Evolutionary conservation across 768 basidiomycete genomes (phyloP).

Genomic region (Postia placenta): DNA sequence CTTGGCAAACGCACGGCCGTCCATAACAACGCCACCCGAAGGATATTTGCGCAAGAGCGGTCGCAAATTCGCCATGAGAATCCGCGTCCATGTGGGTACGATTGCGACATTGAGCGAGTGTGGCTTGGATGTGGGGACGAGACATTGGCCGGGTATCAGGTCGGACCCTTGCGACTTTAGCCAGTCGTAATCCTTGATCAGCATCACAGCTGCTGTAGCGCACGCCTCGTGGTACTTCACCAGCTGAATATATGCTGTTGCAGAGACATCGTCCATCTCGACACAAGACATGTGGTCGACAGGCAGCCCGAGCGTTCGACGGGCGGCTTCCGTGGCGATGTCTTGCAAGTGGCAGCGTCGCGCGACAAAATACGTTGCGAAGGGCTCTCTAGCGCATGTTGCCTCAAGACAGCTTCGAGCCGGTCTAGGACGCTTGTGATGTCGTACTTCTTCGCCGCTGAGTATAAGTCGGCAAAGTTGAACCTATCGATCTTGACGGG

Average conservation of each 20-base stretch:
- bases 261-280: neutral
- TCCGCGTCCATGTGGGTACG: too few relatives aligned
- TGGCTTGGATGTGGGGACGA: too few relatives aligned
- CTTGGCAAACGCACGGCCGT: too few relatives aligned
- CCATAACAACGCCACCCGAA: too few relatives aligned
- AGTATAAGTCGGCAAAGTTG: neutral
- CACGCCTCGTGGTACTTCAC: neutral
- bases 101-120: too few relatives aligned
- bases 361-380: neutral
- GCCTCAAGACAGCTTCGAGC: neutral
- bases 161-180: neutral
- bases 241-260: neutral
- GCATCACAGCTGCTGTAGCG: neutral
- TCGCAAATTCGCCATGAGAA: too few relatives aligned
- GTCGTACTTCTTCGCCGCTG: slow-evolving; percentile 6
- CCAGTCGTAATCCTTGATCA: neutral
- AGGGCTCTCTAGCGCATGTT: neutral
- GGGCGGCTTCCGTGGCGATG: neutral
- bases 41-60: too few relatives aligned
- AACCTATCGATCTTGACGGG: neutral
- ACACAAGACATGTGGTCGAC: neutral
- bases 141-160: too few relatives aligned
- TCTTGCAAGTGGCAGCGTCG: neutral
- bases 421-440: neutral
- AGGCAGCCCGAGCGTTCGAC: neutral